Evolutionary conservation across 2,329 filamentous ascomycete species (phyloP).

Genomic region (Pleochaeta shiraiana): DNA sequence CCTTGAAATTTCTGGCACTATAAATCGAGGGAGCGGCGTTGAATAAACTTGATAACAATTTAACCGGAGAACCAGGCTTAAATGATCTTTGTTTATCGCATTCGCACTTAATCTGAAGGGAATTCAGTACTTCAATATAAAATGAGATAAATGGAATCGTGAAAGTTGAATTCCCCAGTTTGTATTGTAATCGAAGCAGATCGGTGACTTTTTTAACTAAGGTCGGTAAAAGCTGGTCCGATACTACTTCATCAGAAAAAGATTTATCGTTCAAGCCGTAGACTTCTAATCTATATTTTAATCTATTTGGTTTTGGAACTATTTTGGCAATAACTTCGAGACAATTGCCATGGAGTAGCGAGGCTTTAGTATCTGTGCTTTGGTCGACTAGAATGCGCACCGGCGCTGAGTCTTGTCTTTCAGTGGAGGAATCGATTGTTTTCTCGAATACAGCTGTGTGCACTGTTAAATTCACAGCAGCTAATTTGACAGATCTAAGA

Average conservation of each 20-base stretch:
- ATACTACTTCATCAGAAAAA: slow-evolving; percentile 51
- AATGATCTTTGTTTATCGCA: slow-evolving; percentile 45
- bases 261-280: slow-evolving; percentile 45
- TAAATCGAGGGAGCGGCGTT: slow-evolving; percentile 20
- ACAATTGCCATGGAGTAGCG: slow-evolving; percentile 42
- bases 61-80: slow-evolving; percentile 68
- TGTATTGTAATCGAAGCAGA: slow-evolving; percentile 47
- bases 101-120: slow-evolving; percentile 39
- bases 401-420: slow-evolving; percentile 42
- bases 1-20: slow-evolving; percentile 15
- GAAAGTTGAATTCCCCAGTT: slow-evolving; percentile 39
- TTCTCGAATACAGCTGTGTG: slow-evolving; percentile 51
- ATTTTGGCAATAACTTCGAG: slow-evolving; percentile 51
- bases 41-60: slow-evolving; percentile 60
- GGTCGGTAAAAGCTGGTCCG: slow-evolving; percentile 51
- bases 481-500: slow-evolving; percentile 43
- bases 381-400: slow-evolving; percentile 56
- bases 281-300: slow-evolving; percentile 34
- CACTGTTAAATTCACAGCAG: slow-evolving; percentile 35
- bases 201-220: slow-evolving; percentile 56
- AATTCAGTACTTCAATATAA: slow-evolving; percentile 55
- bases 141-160: slow-evolving; percentile 51
- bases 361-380: slow-evolving; percentile 40
- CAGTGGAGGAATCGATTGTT: slow-evolving; percentile 36
- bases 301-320: slow-evolving; percentile 25